Percentiles rank a stretch among this genome's conserved stretches.
Evolutionary conservation across 331 rosid genomes (phyloP).

Genomic region (Quercus phellos): DNA sequence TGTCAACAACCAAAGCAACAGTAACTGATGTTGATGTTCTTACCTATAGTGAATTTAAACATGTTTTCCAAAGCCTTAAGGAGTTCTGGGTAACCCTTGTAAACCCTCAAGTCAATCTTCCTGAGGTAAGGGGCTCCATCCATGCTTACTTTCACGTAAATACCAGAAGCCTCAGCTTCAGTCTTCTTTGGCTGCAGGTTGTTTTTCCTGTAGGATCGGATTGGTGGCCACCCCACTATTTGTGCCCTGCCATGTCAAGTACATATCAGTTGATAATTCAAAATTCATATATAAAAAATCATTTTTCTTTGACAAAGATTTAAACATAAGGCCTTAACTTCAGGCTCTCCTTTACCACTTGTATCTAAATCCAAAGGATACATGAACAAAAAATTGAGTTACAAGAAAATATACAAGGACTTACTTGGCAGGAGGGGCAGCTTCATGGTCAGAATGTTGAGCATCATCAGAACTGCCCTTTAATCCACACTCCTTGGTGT

Average conservation of each 20-base stretch:
- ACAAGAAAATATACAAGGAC: not conserved
- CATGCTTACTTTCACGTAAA: conserved; percentile 89
- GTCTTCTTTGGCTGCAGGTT: conserved; percentile 42
- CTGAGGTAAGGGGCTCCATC: conserved; percentile 99
- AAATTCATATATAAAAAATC: not conserved
- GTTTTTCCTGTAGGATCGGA: conserved; percentile 75
- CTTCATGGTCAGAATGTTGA: conserved; percentile 15
- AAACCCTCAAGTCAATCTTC: conserved; percentile 72
- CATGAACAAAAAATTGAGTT: not conserved
- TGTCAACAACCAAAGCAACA: not conserved
- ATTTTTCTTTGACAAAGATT: not conserved
- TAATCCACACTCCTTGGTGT: conserved; percentile 31
- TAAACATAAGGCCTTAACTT: not conserved
- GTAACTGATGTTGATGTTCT: not conserved
- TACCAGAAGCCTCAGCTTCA: conserved; percentile 56
- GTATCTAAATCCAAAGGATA: not conserved
- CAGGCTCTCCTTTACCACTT: not conserved
- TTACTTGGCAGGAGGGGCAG: conserved; percentile 84
- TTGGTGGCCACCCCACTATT: conserved; percentile 97
- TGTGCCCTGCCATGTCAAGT: conserved; percentile 50
- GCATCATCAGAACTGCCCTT: conserved; percentile 22
- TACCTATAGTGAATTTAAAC: conserved; percentile 81
- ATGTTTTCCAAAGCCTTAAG: conserved; percentile 73
- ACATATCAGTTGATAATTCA: not conserved
- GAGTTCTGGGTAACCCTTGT: conserved; percentile 62